These are phyloP conservation scores for Mycena metata DNA, from an alignment of 768 basidiomycete species.

Conservation along the genomic window DNA sequence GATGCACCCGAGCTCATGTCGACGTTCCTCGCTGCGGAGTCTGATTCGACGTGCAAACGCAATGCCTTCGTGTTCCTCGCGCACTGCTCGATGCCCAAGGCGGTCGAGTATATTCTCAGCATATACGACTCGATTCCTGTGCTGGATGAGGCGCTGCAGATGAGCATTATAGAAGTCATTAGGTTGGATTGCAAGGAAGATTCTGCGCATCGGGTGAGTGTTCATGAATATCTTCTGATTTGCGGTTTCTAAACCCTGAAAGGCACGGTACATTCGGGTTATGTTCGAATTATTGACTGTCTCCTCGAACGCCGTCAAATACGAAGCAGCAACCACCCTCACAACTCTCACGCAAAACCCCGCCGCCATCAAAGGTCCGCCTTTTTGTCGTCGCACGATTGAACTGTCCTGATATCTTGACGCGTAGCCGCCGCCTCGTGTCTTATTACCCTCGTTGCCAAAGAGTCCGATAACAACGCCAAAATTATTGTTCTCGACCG, in stretches of 20 bases:
- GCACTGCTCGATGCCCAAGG: slow-evolving; percentile 87
- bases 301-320: slow-evolving; percentile 93
- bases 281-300: slow-evolving; percentile 94
- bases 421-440: slow-evolving; percentile 85
- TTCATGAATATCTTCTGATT: neutral
- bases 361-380: slow-evolving; percentile 91
- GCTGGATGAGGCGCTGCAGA: slow-evolving; percentile 94
- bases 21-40: slow-evolving; percentile 96
- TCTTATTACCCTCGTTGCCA: slow-evolving; percentile 89
- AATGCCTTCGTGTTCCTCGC: slow-evolving; percentile 98
- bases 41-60: slow-evolving; percentile 95
- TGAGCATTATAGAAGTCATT: slow-evolving; percentile 95
- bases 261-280: slow-evolving; percentile 94
- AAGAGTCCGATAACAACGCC: slow-evolving; percentile 99
- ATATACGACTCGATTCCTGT: slow-evolving; percentile 86
- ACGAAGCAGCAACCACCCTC: slow-evolving; percentile 95
- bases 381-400: neutral
- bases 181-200: slow-evolving; percentile 90
- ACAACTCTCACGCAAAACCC: slow-evolving; percentile 96
- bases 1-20: slow-evolving; percentile 97
- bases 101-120: slow-evolving; percentile 90
- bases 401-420: slow-evolving; percentile 19
- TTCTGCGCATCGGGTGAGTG: slow-evolving; percentile 81
- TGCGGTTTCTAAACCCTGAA: slow-evolving; percentile 25
- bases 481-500: slow-evolving; percentile 97